These are phyloP conservation scores for Phalaenopsis aphrodite DNA, from an alignment of 106 monocot species.

Conservation along the genomic window DNA sequence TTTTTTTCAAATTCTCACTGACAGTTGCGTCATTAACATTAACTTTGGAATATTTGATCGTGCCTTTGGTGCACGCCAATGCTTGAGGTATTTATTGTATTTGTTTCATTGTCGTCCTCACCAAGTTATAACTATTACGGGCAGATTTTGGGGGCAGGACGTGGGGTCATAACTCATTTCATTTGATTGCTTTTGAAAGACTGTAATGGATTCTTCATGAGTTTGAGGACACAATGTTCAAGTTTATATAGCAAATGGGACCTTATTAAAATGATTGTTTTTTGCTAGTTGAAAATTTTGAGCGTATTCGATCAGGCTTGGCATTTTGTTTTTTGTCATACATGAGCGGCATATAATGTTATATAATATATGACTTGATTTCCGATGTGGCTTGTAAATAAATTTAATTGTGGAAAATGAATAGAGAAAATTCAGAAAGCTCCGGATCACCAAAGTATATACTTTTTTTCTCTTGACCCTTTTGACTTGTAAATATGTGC, in stretches of 20 bases:
- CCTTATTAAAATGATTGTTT: not conserved
- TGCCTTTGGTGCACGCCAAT: not conserved
- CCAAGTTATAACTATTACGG: not conserved
- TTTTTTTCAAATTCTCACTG: not conserved
- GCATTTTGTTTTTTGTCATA: not conserved
- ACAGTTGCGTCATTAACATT: not conserved
- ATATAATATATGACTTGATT: slow-evolving; percentile 7
- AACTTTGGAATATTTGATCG: not conserved
- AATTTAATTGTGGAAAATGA: not conserved
- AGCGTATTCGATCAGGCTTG: not conserved
- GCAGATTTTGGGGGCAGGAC: not conserved
- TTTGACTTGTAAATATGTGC: not conserved
- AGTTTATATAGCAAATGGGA: not conserved
- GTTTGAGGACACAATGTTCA: not conserved
- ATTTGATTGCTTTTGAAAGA: not conserved
- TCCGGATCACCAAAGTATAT: not conserved
- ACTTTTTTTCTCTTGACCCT: too few relatives aligned
- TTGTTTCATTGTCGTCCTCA: not conserved
- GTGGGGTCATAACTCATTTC: not conserved
- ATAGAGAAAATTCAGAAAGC: not conserved
- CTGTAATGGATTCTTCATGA: not conserved
- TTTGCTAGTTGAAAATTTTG: not conserved
- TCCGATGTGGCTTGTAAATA: slow-evolving; percentile 1
- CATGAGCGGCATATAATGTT: not conserved
- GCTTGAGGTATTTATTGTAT: not conserved